Percentiles rank a stretch among this genome's conserved stretches.
phyloP scores from a whole-genome alignment of 1,284 basidiomycete genomes.

The Vanrija pseudolonga region DNA sequence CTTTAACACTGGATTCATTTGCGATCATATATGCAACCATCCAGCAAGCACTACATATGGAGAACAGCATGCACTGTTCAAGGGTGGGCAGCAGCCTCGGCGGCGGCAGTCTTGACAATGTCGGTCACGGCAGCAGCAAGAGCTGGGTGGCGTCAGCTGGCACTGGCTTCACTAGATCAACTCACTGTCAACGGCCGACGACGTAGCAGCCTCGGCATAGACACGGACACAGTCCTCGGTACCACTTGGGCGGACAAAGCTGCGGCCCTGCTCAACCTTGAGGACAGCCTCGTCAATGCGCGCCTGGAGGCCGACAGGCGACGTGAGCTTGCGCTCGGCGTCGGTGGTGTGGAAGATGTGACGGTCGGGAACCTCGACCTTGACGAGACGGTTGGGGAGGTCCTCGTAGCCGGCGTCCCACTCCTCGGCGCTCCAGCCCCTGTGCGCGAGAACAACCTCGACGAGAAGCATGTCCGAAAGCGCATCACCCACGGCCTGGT shows the following conservation, averaged over 20 bases:
- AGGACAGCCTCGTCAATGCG: conserved; percentile 79
- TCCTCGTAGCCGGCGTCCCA: conserved; percentile 96
- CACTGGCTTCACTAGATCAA: conserved; percentile 11
- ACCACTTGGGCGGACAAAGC: conserved; percentile 94
- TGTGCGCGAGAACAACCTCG: conserved; percentile 84
- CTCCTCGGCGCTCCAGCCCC: conserved; percentile 74
- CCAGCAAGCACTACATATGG: too few species aligned
- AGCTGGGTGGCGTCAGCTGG: conserved; percentile 5
- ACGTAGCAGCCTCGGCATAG: conserved; percentile 84
- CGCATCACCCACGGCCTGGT: conserved; percentile 98
- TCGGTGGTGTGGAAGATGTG: conserved; percentile 85
- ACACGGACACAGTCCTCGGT: conserved; percentile 98
- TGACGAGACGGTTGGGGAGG: conserved; percentile 93
- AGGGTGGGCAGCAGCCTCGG: conserved; percentile 5
- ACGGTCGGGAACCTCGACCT: conserved; percentile 84
- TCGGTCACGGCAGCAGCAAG: conserved; percentile 35
- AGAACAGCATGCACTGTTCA: background rate
- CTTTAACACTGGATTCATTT: too few species aligned
- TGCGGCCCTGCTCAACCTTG: conserved; percentile 77
- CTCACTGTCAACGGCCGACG: conserved; percentile 76
- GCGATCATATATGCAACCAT: too few species aligned
- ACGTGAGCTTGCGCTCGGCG: conserved; percentile 83
- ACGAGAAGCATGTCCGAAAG: conserved; percentile 95
- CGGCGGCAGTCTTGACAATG: conserved; percentile 26
- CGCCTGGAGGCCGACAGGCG: conserved; percentile 75